Base-by-base conservation (phyloP, 192 early-diverging fungal genomes). In the Geranomyces variabilis region DNA sequence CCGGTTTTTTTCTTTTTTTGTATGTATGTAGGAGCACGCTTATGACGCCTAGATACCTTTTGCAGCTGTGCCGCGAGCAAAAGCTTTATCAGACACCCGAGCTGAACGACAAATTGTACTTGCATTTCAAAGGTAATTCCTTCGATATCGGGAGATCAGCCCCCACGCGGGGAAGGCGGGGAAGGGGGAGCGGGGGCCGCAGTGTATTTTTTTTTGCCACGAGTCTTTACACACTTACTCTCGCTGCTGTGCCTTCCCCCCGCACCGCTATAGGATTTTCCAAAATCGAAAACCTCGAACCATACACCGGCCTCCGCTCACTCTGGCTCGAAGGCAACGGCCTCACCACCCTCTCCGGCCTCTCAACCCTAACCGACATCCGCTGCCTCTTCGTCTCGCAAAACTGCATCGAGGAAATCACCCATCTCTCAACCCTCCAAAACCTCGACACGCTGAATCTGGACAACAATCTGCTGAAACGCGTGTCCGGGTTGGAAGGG, bases 91-190 rank as follows among this genome's bases (percentile, higher is more conserved):
- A 76, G 44, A 88, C 86, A 1, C 86, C 87, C 9, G 71, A 76
- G 44, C 69, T 88, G n/a, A 88, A 88, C 65, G 87, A 88, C 72
- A 81, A 78, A 34, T 33, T 88, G 15, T 88, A 88, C 46, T 79
- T 88, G 53, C 87, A 88, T 58, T 88, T 84, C 66, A 88, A 88
- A 86, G 87, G 86, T 86, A 69, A n/a, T n/a, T n/a, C n/a, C n/a
- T n/a, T n/a, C n/a, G n/a, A n/a, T n/a, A n/a, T n/a, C n/a, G n/a
- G n/a, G n/a, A n/a, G n/a, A n/a, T n/a, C n/a, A n/a, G n/a, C n/a
- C n/a, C n/a, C n/a, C n/a, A n/a, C 36, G 36, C 36, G 36, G 5
- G 36, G 36, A 3, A 10, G 5, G 36, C 3, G 36, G 36, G 36
- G 36, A 41, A 41, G 36, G n/a, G n/a, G n/a, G n/a, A n/a, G n/a